Percentiles rank a stretch among this genome's conserved stretches.
phyloP scores from a whole-genome alignment of 2,329 filamentous ascomycete genomes.

The Aspergillus uvarum region DNA sequence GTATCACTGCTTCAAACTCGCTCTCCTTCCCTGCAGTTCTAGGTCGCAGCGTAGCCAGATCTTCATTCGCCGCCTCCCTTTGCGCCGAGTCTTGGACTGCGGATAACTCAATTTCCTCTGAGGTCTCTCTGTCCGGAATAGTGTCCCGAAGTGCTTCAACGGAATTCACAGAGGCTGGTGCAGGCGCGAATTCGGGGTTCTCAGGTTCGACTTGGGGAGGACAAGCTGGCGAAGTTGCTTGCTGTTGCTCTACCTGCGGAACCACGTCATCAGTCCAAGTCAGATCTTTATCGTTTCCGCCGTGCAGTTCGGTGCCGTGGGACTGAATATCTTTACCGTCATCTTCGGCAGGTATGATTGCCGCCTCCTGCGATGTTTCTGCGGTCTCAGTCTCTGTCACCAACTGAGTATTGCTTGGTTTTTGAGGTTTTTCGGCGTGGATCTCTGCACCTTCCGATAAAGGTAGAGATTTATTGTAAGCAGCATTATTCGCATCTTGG shows the following conservation, averaged over 20 bases:
- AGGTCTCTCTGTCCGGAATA: constrained; percentile 6
- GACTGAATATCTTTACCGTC: constrained; percentile 49
- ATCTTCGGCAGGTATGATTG: constrained; percentile 38
- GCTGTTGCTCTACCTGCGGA: constrained; percentile 45
- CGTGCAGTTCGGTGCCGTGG: constrained; percentile 40
- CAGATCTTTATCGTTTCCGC: constrained; percentile 38
- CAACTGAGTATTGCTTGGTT: constrained; percentile 17
- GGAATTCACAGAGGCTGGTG: constrained; percentile 14
- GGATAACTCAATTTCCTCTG: constrained; percentile 4
- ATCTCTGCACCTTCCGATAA: not conserved
- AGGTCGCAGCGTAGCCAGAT: not conserved
- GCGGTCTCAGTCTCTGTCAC: constrained; percentile 19
- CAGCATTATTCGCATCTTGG: constrained; percentile 23
- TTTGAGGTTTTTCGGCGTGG: constrained; percentile 14
- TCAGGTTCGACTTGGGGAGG: constrained; percentile 34
- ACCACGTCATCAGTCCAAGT: constrained; percentile 47
- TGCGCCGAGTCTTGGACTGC: constrained; percentile 8
- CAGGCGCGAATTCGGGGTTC: constrained; percentile 16
- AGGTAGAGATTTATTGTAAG: constrained; percentile 12
- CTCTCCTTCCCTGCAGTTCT: not conserved
- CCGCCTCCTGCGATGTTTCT: constrained; percentile 28
- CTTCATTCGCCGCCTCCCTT: constrained; percentile 2
- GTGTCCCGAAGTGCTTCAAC: constrained; percentile 15
- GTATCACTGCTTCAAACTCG: not conserved
- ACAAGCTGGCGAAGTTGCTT: constrained; percentile 35